Conservation (phyloP, 306 rosid species). For the Arachis hypogaea region DNA sequence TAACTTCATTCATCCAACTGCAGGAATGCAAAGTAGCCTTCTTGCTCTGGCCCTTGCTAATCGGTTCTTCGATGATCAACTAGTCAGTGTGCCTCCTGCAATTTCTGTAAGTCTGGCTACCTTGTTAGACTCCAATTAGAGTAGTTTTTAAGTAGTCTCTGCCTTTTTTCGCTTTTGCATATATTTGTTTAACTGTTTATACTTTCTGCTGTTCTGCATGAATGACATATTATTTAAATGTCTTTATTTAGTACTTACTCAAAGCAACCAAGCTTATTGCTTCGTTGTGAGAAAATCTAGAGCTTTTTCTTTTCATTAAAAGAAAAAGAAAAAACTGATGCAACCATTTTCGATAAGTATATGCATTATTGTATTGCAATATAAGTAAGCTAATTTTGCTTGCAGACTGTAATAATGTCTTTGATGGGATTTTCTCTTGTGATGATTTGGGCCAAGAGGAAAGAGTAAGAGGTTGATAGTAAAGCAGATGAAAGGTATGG, state of each 20-base stretch:
- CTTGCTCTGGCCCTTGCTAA: conserved; percentile 97
- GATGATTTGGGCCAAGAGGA: conserved; percentile 74
- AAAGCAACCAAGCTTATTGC: conserved; percentile 4
- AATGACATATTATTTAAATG: not conserved
- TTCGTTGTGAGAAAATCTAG: not conserved
- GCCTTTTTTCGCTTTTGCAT: not conserved
- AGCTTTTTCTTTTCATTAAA: not conserved
- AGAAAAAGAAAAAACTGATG: not conserved
- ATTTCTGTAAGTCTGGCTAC: conserved; percentile 70
- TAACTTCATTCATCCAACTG: conserved; percentile 31
- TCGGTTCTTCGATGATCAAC: conserved; percentile 82
- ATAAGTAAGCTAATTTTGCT: conserved; percentile 28
- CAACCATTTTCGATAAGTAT: not conserved
- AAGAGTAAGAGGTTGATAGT: conserved; percentile 38
- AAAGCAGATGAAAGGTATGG: conserved; percentile 28
- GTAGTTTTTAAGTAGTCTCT: not conserved
- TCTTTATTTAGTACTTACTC: conserved; percentile 23
- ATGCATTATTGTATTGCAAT: too few species aligned
- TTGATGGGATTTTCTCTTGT: conserved; percentile 97
- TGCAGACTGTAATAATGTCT: conserved; percentile 94
- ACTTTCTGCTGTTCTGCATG: conserved; percentile 8
- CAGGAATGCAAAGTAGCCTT: conserved; percentile 99
- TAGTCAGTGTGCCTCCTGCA: conserved; percentile 88
- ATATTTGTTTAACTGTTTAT: not conserved
- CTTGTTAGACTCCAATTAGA: conserved; percentile 24